Evolutionary conservation across 2,329 filamentous ascomycete species (phyloP).

Genomic region (Fusarium stilboides): DNA sequence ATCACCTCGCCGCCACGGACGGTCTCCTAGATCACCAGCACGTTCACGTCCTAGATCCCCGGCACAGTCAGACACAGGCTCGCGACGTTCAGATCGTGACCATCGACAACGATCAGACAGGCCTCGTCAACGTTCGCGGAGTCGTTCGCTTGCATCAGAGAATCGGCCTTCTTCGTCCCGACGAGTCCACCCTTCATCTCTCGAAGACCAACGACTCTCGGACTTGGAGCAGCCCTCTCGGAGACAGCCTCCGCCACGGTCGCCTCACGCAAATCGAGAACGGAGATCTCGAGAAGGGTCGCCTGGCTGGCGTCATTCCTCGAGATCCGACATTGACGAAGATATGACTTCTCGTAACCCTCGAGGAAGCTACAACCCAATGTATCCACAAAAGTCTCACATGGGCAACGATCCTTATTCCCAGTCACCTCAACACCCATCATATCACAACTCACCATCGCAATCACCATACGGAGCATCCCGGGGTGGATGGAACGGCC

Average conservation of each 20-base stretch:
- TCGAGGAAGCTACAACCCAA: constrained; percentile 60
- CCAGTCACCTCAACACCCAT: constrained; percentile 62
- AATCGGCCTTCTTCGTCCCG: constrained; percentile 40
- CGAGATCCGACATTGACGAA: constrained; percentile 66
- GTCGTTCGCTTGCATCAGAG: constrained; percentile 46
- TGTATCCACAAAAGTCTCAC: constrained; percentile 57
- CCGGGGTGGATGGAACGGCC: constrained; percentile 58
- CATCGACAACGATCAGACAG: constrained; percentile 41
- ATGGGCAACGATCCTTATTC: constrained; percentile 58
- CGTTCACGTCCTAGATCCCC: constrained; percentile 50
- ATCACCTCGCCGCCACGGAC: constrained; percentile 52
- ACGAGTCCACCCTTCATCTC: constrained; percentile 42
- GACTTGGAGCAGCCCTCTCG: constrained; percentile 44
- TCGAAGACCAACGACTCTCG: constrained; percentile 41
- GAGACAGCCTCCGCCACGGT: constrained; percentile 47
- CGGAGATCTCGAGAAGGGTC: constrained; percentile 51
- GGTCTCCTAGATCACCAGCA: constrained; percentile 51
- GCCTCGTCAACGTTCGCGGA: constrained; percentile 44
- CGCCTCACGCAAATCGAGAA: constrained; percentile 50
- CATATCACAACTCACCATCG: constrained; percentile 63
- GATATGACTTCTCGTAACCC: constrained; percentile 63
- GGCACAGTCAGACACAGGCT: constrained; percentile 45
- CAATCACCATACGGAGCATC: constrained; percentile 60
- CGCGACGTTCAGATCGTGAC: constrained; percentile 48
- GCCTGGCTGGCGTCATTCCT: constrained; percentile 57